Percentiles rank a stretch among this genome's conserved stretches.
Conservation (phyloP, 495 filamentous ascomycete genomes). For the Aspergillus cristatus region DNA sequence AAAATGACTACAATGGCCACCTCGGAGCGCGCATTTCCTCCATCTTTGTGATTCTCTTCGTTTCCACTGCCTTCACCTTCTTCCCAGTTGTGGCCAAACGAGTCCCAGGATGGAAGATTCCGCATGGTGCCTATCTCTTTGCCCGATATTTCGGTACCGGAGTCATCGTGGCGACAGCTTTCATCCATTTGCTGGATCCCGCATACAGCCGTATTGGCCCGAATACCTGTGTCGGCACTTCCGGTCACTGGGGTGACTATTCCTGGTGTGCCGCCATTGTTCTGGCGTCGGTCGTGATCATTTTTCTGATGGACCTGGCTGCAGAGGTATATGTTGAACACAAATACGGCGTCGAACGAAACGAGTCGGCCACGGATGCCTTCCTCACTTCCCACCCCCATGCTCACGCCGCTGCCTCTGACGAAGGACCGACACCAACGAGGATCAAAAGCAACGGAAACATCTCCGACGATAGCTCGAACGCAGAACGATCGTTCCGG, state of each 20-base stretch:
- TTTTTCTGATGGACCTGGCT: constrained; percentile 30
- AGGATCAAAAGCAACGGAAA: neutral
- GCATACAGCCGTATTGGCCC: constrained; percentile 44
- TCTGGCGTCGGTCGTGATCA: constrained; percentile 18
- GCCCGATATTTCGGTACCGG: constrained; percentile 63
- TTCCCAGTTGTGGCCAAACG: constrained; percentile 56
- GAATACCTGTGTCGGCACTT: constrained; percentile 41
- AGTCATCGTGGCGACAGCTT: constrained; percentile 64
- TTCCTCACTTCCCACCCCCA: constrained; percentile 4
- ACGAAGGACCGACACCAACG: neutral
- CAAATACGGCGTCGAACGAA: constrained; percentile 32
- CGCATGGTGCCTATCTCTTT: constrained; percentile 57
- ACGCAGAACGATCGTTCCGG: constrained; percentile 13
- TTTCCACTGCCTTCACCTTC: constrained; percentile 35
- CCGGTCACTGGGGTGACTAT: constrained; percentile 35
- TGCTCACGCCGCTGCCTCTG: neutral
- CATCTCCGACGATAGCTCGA: neutral
- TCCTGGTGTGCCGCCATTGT: constrained; percentile 32
- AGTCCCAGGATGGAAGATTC: constrained; percentile 45
- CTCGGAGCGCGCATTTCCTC: constrained; percentile 31
- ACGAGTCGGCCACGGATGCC: constrained; percentile 13
- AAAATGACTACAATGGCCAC: constrained; percentile 33
- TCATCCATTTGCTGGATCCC: constrained; percentile 43
- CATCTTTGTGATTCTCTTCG: constrained; percentile 32
- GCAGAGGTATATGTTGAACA: constrained; percentile 42